Percentiles rank a stretch among this genome's conserved stretches.
These are phyloP conservation scores for Candida ponderosae DNA, from an alignment of 805 yeast species.

Conservation along the genomic window DNA sequence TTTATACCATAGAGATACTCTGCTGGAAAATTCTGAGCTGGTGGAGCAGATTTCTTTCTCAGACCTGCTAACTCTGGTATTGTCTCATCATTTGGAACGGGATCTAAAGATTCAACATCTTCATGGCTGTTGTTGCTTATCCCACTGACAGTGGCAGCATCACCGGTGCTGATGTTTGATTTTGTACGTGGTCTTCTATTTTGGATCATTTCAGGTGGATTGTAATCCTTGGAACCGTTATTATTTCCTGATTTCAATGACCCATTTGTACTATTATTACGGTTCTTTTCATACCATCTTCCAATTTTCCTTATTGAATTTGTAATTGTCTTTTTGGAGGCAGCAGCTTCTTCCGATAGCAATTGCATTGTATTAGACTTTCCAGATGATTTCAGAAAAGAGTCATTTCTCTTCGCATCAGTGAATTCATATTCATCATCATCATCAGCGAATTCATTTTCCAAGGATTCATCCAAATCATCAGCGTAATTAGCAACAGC, in stretches of 20 bases:
- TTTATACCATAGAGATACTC: slow-evolving; percentile 15
- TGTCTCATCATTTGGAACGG: neutral
- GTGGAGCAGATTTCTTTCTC: slow-evolving; percentile 15
- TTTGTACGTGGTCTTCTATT: slow-evolving; percentile 35
- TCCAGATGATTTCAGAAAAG: slow-evolving; percentile 9
- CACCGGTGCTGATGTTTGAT: slow-evolving; percentile 7
- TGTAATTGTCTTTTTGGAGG: slow-evolving; percentile 30
- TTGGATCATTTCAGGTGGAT: slow-evolving; percentile 64
- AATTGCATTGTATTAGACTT: slow-evolving; percentile 16
- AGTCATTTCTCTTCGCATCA: slow-evolving; percentile 14
- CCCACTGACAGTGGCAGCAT: neutral
- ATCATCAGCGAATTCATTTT: slow-evolving; percentile 16
- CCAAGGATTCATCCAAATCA: slow-evolving; percentile 2
- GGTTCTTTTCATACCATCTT: slow-evolving; percentile 60
- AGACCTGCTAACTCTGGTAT: slow-evolving; percentile 1
- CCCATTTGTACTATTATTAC: slow-evolving; percentile 4
- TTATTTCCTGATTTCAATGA: neutral
- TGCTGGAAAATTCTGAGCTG: slow-evolving; percentile 19
- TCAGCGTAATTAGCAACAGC: slow-evolving; percentile 9
- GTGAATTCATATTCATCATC: slow-evolving; percentile 15
- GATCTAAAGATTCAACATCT: neutral
- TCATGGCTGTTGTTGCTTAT: slow-evolving; percentile 1
- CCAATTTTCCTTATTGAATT: slow-evolving; percentile 52
- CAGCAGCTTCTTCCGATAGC: slow-evolving; percentile 18
- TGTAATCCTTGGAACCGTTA: slow-evolving; percentile 16